Percentiles rank a stretch among this genome's conserved stretches.
Evolutionary conservation across 2,329 filamentous ascomycete species (phyloP).

Genomic region (Apiospora aurea): DNA sequence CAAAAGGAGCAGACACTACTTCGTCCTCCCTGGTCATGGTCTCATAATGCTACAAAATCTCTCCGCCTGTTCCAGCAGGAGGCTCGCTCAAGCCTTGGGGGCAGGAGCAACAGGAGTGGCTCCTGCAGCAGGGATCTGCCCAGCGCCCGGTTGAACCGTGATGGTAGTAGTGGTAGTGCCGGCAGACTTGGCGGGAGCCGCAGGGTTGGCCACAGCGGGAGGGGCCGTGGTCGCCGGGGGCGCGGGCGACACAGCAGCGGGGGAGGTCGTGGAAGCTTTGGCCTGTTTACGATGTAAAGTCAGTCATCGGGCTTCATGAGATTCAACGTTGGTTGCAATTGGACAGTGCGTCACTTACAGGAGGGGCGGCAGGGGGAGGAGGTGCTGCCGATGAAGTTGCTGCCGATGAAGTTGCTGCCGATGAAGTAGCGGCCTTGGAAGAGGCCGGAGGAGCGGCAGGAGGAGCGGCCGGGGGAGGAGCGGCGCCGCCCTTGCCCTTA

Average conservation of each 20-base stretch:
- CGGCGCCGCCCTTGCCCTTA: conserved; percentile 7
- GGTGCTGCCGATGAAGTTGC: conserved; percentile 24
- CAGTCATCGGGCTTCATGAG: background rate
- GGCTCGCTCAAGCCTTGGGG: background rate
- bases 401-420: no score
- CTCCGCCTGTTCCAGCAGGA: background rate
- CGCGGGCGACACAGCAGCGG: background rate
- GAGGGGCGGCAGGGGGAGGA: conserved; percentile 15
- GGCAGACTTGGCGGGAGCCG: conserved; percentile 2
- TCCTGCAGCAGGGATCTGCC: background rate
- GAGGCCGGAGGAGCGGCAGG: conserved; percentile 25
- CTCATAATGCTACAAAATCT: conserved; percentile 3
- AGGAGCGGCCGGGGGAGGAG: background rate
- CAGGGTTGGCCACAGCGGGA: conserved; percentile 3
- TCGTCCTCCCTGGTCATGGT: background rate
- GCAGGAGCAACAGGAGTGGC: background rate
- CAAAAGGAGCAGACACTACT: background rate
- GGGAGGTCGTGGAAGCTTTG: background rate
- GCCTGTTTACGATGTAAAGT: background rate
- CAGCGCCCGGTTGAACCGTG: background rate
- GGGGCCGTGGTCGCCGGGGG: background rate
- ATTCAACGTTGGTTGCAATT: no score
- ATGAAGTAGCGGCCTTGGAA: conserved; percentile 17
- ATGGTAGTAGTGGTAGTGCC: conserved; percentile 7
- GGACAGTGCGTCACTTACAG: background rate